Evolutionary conservation across 1,139 yeast genomes (phyloP).

Genomic region (Pneumocystis jirovecii): DNA sequence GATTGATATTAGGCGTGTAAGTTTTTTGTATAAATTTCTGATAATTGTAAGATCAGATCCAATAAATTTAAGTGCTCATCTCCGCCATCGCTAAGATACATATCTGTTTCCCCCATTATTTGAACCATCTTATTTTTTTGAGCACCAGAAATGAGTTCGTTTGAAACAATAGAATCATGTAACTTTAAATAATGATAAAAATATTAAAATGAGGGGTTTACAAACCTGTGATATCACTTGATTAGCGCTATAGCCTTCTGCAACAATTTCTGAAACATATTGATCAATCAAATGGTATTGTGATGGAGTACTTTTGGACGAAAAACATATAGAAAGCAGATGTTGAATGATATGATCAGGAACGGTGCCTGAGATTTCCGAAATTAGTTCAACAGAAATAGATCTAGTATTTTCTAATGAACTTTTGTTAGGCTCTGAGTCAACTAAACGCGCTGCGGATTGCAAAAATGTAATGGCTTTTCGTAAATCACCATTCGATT

Average conservation of each 20-base stretch:
- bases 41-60: slow-evolving; percentile 29
- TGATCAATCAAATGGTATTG: slow-evolving; percentile 26
- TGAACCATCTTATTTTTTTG: slow-evolving; percentile 53
- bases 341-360: slow-evolving; percentile 39
- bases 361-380: slow-evolving; percentile 79
- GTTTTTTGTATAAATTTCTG: background rate
- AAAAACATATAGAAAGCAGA: slow-evolving; percentile 29
- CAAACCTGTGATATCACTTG: slow-evolving; percentile 50
- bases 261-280: slow-evolving; percentile 40
- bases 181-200: slow-evolving; percentile 21
- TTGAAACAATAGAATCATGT: slow-evolving; percentile 55
- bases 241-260: slow-evolving; percentile 78
- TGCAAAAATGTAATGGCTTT: slow-evolving; percentile 84
- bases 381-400: slow-evolving; percentile 22
- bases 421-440: slow-evolving; percentile 14
- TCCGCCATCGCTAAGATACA: slow-evolving; percentile 65
- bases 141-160: slow-evolving; percentile 37
- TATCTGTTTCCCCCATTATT: slow-evolving; percentile 60
- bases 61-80: slow-evolving; percentile 79
- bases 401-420: slow-evolving; percentile 25
- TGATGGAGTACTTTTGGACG: slow-evolving; percentile 4
- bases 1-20: background rate
- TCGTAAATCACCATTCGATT: slow-evolving; percentile 81
- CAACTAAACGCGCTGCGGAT: slow-evolving; percentile 57
- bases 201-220: background rate